Base-by-base conservation (phyloP, 805 yeast genomes). In the Blastobotrys americana region DNA sequence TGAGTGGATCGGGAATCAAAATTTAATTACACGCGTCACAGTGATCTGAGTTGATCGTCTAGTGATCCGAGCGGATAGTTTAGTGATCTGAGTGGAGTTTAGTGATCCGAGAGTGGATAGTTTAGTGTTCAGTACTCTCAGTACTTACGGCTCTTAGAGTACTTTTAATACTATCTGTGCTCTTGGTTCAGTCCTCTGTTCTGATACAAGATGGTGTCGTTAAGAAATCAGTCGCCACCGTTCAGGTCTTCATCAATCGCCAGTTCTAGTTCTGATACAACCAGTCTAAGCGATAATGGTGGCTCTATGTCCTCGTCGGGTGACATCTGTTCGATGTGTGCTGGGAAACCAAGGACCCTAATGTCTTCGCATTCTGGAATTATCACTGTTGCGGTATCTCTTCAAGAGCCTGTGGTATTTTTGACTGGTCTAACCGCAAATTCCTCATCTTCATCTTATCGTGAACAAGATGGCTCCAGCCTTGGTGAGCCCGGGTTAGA, bases 401-500 rank as follows among this genome's bases (percentile, higher is more conserved):
- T 60, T 20, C 64, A 62, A 41, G 66, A 62, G 47, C 55, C 55
- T 19, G 57, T 57, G 2, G 44, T 62, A 4, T 62, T 58, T 40
- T 47, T 62, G 44, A 57, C 64, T 2, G 47, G 48, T 15, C 27
- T 25, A 43, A 10, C 48, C 49, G 5, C 16, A 49, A 6, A 10
- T 16, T 16, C 37, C 18, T 4, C 39, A 18, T 25, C 53, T 10
- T n/a, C 46, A 8, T 41, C 49, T 10, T 52, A 51, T 35, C 34
- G 45, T 2, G 52, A 48, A 36, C 45, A 42, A 16, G 52, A 51
- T 34, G 40, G 37, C 35, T 27, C 18, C 5, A 19, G 25, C 5
- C 42, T 17, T n/a, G 21, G 19, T 33, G 36, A 21, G n/a, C 20
- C 39, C 9, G 39, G 21, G 18, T 10, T 20, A 15, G 13, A 17